These are phyloP conservation scores for Clathrus columnatus DNA, from an alignment of 768 basidiomycete species.

Conservation along the genomic window DNA sequence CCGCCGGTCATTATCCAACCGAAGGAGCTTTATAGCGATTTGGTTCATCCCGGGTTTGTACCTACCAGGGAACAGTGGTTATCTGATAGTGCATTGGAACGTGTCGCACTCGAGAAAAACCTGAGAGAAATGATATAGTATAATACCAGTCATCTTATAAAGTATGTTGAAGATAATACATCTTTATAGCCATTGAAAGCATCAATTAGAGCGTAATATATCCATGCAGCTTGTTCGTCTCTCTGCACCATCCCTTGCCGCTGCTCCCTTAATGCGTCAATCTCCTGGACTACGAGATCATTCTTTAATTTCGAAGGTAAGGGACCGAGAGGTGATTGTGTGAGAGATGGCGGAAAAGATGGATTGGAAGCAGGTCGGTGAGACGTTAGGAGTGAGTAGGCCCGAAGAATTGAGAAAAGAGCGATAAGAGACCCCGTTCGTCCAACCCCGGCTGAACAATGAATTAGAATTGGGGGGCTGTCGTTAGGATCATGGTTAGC, in stretches of 20 bases:
- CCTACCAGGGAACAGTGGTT: neutral
- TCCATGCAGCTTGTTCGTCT: slow-evolving; percentile 50
- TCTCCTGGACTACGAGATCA: slow-evolving; percentile 59
- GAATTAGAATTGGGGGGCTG: slow-evolving; percentile 71
- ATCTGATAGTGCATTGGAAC: slow-evolving; percentile 2
- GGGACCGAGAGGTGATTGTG: slow-evolving; percentile 47
- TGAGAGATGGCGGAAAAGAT: slow-evolving; percentile 22
- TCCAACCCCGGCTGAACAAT: slow-evolving; percentile 84
- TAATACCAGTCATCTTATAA: neutral
- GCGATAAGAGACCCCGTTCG: slow-evolving; percentile 84
- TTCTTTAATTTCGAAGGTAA: slow-evolving; percentile 38
- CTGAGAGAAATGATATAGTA: neutral
- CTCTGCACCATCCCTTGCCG: slow-evolving; percentile 76
- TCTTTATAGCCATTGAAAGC: slow-evolving; percentile 10
- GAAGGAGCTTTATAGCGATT: slow-evolving; percentile 27
- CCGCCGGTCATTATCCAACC: slow-evolving; percentile 61
- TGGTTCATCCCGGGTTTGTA: neutral
- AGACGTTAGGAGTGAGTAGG: slow-evolving; percentile 34
- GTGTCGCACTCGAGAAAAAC: neutral
- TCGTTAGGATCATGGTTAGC: slow-evolving; percentile 28
- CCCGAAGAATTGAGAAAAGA: slow-evolving; percentile 67
- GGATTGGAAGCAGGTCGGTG: slow-evolving; percentile 25
- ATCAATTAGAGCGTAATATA: slow-evolving; percentile 49
- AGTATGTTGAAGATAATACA: neutral
- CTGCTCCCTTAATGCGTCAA: slow-evolving; percentile 75